phyloP scores from a whole-genome alignment of 192 early-diverging fungal species.

The Coemansia sp. region DNA sequence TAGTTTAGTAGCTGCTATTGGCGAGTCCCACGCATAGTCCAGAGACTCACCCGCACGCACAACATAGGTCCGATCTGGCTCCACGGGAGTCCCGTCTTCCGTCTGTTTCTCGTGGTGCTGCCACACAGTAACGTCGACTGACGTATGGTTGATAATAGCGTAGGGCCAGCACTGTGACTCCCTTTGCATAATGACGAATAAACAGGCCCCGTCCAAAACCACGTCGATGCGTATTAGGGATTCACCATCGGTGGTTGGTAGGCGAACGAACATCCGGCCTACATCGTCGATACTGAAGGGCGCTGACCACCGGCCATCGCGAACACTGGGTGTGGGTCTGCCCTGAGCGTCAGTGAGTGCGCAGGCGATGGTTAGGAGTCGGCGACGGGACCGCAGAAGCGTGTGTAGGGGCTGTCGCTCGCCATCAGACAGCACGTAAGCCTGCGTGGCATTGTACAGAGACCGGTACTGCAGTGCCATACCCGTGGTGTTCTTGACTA shows the following conservation, averaged over 20 bases:
- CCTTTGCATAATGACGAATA: slow-evolving; percentile 85
- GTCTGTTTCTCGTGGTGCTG: slow-evolving; percentile 52
- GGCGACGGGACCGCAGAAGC: slow-evolving; percentile 64
- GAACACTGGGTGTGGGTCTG: not conserved
- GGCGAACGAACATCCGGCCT: slow-evolving; percentile 80
- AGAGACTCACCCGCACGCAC: slow-evolving; percentile 54
- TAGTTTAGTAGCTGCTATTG: slow-evolving; percentile 70
- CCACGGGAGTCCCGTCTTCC: not conserved
- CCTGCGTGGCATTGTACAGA: slow-evolving; percentile 58
- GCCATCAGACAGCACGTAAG: slow-evolving; percentile 54
- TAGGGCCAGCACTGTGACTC: slow-evolving; percentile 84
- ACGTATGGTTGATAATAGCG: slow-evolving; percentile 63
- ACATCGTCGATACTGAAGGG: slow-evolving; percentile 89
- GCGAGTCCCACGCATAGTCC: slow-evolving; percentile 92
- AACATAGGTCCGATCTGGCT: slow-evolving; percentile 28
- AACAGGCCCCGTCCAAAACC: slow-evolving; percentile 85
- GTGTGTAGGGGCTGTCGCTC: slow-evolving; percentile 64
- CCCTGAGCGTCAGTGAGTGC: slow-evolving; percentile 31
- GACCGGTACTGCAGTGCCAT: slow-evolving; percentile 78
- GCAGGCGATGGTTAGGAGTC: slow-evolving; percentile 69
- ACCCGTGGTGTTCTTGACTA: slow-evolving; percentile 80
- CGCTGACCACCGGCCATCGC: slow-evolving; percentile 76
- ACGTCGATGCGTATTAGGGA: slow-evolving; percentile 78
- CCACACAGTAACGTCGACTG: slow-evolving; percentile 70
- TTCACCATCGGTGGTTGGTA: slow-evolving; percentile 54